These are phyloP conservation scores for Onygenales sp. DNA, from an alignment of 2,329 filamentous ascomycete species.

Conservation along the genomic window DNA sequence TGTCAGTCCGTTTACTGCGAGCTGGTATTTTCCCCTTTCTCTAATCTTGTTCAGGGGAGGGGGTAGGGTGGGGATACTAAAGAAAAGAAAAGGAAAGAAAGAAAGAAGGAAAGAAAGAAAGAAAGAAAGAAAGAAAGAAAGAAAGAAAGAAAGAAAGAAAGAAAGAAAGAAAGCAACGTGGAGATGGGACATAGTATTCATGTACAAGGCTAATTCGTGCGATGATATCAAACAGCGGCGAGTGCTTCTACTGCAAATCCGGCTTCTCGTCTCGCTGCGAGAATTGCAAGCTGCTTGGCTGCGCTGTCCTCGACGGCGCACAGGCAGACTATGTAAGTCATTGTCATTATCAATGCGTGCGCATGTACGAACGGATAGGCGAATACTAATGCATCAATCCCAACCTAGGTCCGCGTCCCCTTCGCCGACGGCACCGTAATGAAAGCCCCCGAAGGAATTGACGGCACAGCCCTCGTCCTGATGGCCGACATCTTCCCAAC, in stretches of 20 bases:
- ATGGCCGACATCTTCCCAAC: conserved; percentile 93
- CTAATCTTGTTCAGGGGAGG: too few relatives aligned
- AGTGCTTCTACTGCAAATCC: conserved; percentile 77
- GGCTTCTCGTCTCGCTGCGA: conserved; percentile 70
- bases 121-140: background rate
- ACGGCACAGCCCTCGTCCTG: conserved; percentile 65
- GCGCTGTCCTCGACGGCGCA: conserved; percentile 58
- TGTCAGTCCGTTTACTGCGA: conserved; percentile 74
- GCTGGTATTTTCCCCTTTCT: conserved; percentile 56
- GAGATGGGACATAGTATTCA: background rate
- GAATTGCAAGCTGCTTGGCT: conserved; percentile 62
- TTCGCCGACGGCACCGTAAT: conserved; percentile 72
- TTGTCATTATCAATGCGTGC: conserved; percentile 5
- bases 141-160: background rate
- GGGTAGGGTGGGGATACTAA: background rate
- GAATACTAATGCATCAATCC: too few relatives aligned
- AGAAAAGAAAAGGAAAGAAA: background rate
- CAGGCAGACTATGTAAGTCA: conserved; percentile 63
- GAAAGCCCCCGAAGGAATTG: conserved; percentile 60
- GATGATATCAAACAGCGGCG: conserved; percentile 35
- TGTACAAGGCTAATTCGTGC: background rate
- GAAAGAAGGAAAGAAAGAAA: background rate
- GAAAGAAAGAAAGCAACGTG: background rate
- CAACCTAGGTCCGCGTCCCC: conserved; percentile 56
- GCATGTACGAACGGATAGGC: too few relatives aligned